Conservation (phyloP, 345 rosid genomes). For the Zanthoxylum bungeanum region DNA sequence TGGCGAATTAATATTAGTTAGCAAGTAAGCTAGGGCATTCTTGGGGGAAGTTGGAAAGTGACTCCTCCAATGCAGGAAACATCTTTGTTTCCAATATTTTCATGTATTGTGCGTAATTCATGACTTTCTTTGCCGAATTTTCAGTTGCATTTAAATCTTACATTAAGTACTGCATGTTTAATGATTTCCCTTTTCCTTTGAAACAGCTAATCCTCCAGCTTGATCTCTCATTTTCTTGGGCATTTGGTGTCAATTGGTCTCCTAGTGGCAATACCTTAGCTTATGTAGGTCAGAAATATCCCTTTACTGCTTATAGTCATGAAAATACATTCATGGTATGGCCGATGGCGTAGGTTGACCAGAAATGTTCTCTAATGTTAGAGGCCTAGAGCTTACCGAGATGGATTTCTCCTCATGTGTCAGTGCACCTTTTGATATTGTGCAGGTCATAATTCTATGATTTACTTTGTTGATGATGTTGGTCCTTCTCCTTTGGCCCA, state of each 20-base stretch:
- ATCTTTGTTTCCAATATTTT: neutral
- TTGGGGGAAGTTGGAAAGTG: neutral
- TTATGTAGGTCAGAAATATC: conserved; percentile 79
- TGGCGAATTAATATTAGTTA: neutral
- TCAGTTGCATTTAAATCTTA: neutral
- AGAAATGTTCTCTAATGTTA: neutral
- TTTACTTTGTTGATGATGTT: conserved; percentile 96
- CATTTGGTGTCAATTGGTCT: conserved; percentile 99
- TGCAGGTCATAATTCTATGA: conserved; percentile 94
- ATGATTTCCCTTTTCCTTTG: conserved; percentile 17
- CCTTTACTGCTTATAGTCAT: conserved; percentile 15
- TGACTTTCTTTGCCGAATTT: neutral
- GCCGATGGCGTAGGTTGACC: neutral
- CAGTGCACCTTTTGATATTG: conserved; percentile 17
- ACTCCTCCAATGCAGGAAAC: neutral
- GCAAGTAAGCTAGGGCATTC: neutral
- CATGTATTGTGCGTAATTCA: neutral
- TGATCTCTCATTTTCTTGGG: conserved; percentile 98
- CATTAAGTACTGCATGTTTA: neutral
- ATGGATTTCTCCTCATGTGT: conserved; percentile 18
- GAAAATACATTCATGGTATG: neutral
- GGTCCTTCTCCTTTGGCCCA: conserved; percentile 98
- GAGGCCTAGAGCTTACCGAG: neutral
- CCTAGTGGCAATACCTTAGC: conserved; percentile 97
- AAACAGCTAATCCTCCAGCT: conserved; percentile 96